Percentiles rank a stretch among this genome's conserved stretches.
phyloP scores from a whole-genome alignment of 306 rosid genomes.

The Crataegus laevigata region DNA sequence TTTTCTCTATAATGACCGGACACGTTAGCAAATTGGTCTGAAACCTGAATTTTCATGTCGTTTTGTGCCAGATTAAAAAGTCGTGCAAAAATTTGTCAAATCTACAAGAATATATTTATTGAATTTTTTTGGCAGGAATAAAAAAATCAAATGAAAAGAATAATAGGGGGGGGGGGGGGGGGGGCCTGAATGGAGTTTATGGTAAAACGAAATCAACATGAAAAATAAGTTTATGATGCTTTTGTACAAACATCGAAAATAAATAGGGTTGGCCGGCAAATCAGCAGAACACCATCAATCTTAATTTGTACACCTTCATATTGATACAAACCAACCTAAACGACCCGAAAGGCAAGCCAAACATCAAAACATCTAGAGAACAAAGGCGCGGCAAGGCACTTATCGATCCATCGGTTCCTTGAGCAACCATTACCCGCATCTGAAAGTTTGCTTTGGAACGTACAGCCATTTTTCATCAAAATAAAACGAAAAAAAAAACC shows the following conservation, averaged over 20 bases:
- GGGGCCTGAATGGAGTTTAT: not conserved
- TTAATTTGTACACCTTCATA: not conserved
- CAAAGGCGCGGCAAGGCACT: not conserved
- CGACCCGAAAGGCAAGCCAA: not conserved
- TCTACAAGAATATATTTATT: too few relatives aligned
- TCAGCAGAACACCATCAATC: not conserved
- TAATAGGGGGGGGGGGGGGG: not conserved
- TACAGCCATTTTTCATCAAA: not conserved
- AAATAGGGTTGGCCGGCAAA: not conserved
- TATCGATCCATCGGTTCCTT: not conserved
- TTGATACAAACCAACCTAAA: not conserved
- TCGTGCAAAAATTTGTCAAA: too few relatives aligned
- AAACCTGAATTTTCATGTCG: too few relatives aligned
- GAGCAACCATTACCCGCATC: not conserved
- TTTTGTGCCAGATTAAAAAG: too few relatives aligned
- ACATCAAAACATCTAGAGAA: not conserved
- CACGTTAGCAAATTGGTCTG: too few relatives aligned
- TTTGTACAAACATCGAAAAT: not conserved
- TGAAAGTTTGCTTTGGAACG: not conserved
- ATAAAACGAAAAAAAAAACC: not conserved
- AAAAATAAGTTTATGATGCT: too few relatives aligned
- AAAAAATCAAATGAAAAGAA: not conserved
- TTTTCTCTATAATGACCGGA: too few relatives aligned
- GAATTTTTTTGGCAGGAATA: too few relatives aligned
- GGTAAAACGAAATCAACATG: too few relatives aligned